A percentile compares a stretch with the other conserved stretches of the same genome.
These are phyloP conservation scores for Candida lessepsii DNA, from an alignment of 805 yeast species.

Conservation along the genomic window DNA sequence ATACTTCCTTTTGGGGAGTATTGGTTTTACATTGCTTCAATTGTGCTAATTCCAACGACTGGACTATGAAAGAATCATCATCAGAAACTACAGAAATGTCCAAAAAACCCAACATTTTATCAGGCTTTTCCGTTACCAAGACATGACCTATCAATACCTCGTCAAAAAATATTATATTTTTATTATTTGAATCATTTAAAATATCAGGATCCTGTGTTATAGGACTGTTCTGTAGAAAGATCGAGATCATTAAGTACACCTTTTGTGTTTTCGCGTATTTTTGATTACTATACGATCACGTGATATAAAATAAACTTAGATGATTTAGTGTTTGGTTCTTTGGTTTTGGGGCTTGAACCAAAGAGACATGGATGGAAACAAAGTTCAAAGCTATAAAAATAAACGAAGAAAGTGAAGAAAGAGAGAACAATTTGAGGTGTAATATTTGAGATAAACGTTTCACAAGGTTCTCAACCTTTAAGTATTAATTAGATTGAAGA, in stretches of 20 bases:
- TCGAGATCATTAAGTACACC: constrained; percentile 1
- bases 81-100: constrained; percentile 14
- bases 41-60: constrained; percentile 2
- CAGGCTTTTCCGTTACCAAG: background rate
- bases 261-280: background rate
- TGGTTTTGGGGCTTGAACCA: no score
- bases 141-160: constrained; percentile 7
- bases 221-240: constrained; percentile 1
- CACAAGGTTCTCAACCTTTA: no score
- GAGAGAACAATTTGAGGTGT: no score
- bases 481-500: no score
- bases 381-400: no score
- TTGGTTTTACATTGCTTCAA: constrained; percentile 6
- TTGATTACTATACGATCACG: no score
- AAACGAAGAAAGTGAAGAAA: no score
- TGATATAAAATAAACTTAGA: no score
- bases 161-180: constrained; percentile 8
- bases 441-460: no score
- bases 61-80: constrained; percentile 10
- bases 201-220: background rate
- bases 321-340: no score
- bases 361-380: no score
- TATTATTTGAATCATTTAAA: background rate
- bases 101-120: constrained; percentile 3
- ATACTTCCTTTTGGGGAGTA: constrained; percentile 14